Evolutionary conservation across 1,284 basidiomycete genomes (phyloP).

Genomic region (Microbotryum scabiosae): DNA sequence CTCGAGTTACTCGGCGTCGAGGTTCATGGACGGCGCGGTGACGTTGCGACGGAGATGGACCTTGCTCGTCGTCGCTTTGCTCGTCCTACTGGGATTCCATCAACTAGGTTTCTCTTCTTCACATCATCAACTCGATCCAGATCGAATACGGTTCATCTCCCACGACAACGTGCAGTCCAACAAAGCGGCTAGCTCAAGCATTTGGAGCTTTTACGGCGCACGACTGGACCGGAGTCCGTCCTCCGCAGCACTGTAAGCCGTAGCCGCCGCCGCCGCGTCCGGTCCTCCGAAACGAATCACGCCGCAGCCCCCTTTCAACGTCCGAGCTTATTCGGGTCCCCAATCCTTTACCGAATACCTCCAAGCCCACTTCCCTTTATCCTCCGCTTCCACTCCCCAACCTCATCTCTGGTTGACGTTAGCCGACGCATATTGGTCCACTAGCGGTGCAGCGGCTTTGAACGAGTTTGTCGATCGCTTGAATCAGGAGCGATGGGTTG

Average conservation of each 20-base stretch:
- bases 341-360: constrained; percentile 8
- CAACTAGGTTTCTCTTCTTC: too few species aligned
- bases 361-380: constrained; percentile 8
- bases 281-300: background rate
- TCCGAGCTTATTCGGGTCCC: background rate
- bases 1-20: too few species aligned
- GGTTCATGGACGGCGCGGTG: too few species aligned
- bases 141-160: background rate
- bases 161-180: background rate
- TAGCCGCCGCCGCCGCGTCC: background rate
- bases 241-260: background rate
- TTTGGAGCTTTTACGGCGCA: too few species aligned
- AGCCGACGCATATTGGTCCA: constrained; percentile 6
- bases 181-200: background rate
- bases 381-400: background rate
- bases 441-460: constrained; percentile 14
- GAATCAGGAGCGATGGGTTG: constrained; percentile 11
- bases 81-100: too few species aligned
- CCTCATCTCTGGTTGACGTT: constrained; percentile 24
- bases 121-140: too few species aligned
- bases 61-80: too few species aligned
- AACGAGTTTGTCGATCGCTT: constrained; percentile 13
- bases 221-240: too few species aligned
- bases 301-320: background rate
- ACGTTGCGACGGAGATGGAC: too few species aligned